phyloP scores from a whole-genome alignment of 2,329 filamentous ascomycete genomes.

The Beauveria scarabaeidicola region DNA sequence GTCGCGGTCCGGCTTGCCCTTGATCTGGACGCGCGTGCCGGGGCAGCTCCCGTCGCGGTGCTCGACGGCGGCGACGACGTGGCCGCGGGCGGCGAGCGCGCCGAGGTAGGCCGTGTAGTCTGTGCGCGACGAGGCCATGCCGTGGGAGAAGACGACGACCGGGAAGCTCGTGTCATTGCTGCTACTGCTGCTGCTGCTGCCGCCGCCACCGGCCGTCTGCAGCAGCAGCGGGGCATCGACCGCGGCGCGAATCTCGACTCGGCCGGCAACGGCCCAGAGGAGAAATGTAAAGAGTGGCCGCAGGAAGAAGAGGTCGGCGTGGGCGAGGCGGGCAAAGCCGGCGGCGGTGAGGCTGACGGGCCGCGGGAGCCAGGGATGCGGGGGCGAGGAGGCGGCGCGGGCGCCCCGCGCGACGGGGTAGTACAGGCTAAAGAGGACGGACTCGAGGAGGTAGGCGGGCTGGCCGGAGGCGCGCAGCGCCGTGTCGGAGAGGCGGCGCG shows the following conservation, averaged over 20 bases:
- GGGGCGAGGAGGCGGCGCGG: conserved; percentile 15
- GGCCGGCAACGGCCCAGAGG: conserved; percentile 33
- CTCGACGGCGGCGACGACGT: conserved; percentile 41
- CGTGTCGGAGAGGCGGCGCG: conserved; percentile 23
- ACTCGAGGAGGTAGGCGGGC: conserved; percentile 37
- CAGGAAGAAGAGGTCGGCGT: conserved; percentile 33
- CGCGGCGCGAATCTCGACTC: conserved; percentile 37
- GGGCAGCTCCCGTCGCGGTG: conserved; percentile 45
- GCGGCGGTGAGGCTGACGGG: conserved; percentile 36
- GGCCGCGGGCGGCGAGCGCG: conserved; percentile 40
- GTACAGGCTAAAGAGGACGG: conserved; percentile 42
- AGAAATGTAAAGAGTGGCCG: conserved; percentile 34
- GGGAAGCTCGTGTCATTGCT: conserved; percentile 23
- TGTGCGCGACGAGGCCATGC: conserved; percentile 40
- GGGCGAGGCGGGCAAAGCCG: conserved; percentile 38
- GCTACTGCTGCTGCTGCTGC: not conserved
- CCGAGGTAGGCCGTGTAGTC: conserved; percentile 45
- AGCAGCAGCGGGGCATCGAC: conserved; percentile 36
- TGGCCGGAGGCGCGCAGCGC: conserved; percentile 25
- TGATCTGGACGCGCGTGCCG: conserved; percentile 30
- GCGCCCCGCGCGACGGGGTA: conserved; percentile 31
- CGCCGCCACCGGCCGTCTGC: not conserved
- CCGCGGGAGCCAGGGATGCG: conserved; percentile 37
- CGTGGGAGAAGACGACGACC: conserved; percentile 44
- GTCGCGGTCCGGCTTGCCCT: conserved; percentile 21